Base-by-base conservation (phyloP, 139 green algal genomes). In the Axilococcus clingmanii region DNA sequence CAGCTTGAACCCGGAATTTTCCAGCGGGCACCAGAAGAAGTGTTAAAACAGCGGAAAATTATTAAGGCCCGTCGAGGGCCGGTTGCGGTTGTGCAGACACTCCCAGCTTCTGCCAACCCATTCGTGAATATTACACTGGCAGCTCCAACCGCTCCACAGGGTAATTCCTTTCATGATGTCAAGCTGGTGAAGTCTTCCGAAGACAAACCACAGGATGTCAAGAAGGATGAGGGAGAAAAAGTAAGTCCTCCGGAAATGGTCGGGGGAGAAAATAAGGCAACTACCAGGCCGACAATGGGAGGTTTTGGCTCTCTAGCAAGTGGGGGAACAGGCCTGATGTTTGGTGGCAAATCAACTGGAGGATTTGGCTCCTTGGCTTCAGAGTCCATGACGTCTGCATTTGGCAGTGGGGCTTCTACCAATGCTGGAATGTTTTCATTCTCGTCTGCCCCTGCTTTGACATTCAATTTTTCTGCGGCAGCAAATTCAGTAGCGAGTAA, bases 31-130 rank as follows among this genome's bases (percentile, higher is more conserved):
- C 46, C 46, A 22, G 64, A 81, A 38, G 68, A 69, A 9, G 70
- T 74, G 22, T 45, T 87, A 43, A 71, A 65, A 49, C 41, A 57
- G 19, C 53, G 79, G 5, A 79, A 74, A 32, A 76, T 86, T 16
- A 28, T 85, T 4, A 52, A 48, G 14, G 75, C 61, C 2, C 49
- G 65, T 7, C 59, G 75, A 16, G 24, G 19, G 9, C 33, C 40
- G 24, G 31, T 25, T 37, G 30, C 40, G 23, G 25, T 34, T 36
- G 44, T 17, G 17, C 30, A 17, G n/a, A 40, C 68, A 9, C n/a
- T n/a, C n/a, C 31, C 23, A 29, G 36, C 24, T 9, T 32, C 23
- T 38, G 28, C 43, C 35, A 84, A 84, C 42, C 76, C 76, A 1
- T 84, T 84, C 41, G 70, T 72, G 3, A 66, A 70, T 20, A 57